Evolutionary conservation across 2,329 filamentous ascomycete species (phyloP).

Genomic region (Cladosporium sp.): DNA sequence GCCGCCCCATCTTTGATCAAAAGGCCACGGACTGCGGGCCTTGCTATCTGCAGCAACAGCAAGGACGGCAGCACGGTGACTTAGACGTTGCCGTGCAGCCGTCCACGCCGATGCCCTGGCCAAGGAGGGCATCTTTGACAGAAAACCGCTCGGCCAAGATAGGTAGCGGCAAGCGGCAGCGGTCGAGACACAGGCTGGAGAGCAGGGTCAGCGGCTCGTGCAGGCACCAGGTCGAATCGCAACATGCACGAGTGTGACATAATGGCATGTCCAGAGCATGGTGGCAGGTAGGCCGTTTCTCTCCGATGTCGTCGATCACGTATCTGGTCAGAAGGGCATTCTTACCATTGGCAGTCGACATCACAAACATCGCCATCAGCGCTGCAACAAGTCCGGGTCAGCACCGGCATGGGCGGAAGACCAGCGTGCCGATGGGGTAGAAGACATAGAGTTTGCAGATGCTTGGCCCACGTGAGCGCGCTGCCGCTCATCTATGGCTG

Average conservation of each 20-base stretch:
- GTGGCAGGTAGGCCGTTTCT: no score
- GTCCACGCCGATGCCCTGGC: neutral
- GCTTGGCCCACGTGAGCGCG: neutral
- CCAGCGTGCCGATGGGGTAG: neutral
- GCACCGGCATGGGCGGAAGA: neutral
- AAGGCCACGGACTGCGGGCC: neutral
- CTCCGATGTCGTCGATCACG: no score
- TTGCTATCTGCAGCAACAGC: neutral
- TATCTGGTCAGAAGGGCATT: neutral
- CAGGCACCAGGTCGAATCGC: no score
- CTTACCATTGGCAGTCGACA: neutral
- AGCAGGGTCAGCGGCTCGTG: neutral
- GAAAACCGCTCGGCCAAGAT: neutral
- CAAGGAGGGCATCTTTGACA: neutral
- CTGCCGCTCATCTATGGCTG: neutral
- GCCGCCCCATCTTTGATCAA: neutral
- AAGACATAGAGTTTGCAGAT: neutral
- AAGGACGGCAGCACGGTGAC: neutral
- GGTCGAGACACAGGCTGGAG: neutral
- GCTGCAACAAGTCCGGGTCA: neutral
- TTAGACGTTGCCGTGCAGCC: neutral
- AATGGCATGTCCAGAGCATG: no score
- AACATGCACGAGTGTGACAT: no score
- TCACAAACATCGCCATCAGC: no score
- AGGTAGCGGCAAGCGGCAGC: neutral